Base-by-base conservation (phyloP, 345 rosid species). In the Eutrema yunnanense region DNA sequence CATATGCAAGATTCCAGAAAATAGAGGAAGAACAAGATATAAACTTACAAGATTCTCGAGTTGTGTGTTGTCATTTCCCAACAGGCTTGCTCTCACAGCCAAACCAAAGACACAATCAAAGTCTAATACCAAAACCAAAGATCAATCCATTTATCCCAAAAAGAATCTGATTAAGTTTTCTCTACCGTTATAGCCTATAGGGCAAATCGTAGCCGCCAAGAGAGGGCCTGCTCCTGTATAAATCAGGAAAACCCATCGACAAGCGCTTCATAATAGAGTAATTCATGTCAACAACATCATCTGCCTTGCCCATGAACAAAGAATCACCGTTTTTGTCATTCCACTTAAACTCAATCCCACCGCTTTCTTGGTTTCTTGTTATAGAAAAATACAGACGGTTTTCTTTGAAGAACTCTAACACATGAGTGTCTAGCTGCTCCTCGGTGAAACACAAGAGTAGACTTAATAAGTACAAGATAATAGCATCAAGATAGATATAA, bases 341-440 rank as follows among this genome's bases (percentile, higher is more conserved):
- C 88, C 82, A 81, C 6, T 74, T 75, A 63, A 87, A 74, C 66
- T 88, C 87, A 14, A 88, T 71, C 46, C 74, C 59, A 12, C 93
- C 93, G 70, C 52, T 80, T 62, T 80, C 86, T 37, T 75, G 75
- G 71, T 79, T 81, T 75, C 63, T 76, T 13, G 56, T 59, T 6
- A 89, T 33, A 2, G 84, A 75, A 37, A 91, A 37, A 68, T 80
- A 82, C 3, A 96, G 86, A 72, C 85, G 86, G 38, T 81, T 86
- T 72, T 87, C 96, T 49, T 70, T 77, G 62, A 94, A 86, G 73
- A 92, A 86, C 33, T 83, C 81, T 22, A 80, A 73, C 13, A 69
- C 86, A 30, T 89, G 90, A 29, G 77, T 82, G 16, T 78, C 69
- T 13, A 86, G 80, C 81, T 92, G 92, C 58, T 84, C 86, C 62